Evolutionary conservation across 495 filamentous ascomycete species (phyloP).

Genomic region (Talaromyces proteolyticus): DNA sequence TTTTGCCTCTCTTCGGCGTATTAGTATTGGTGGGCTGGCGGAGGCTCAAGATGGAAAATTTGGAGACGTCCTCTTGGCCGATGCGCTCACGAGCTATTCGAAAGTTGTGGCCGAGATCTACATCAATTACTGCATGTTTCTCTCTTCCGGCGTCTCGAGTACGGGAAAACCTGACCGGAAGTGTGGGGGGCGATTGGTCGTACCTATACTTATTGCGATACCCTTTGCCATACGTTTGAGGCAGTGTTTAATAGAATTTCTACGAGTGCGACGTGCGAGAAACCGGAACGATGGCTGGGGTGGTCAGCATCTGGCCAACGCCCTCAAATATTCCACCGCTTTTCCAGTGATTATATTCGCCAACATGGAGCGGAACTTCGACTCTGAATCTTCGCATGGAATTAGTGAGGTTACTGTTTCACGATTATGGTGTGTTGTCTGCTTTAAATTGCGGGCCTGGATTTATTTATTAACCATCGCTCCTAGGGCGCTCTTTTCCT

Average conservation of each 20-base stretch:
- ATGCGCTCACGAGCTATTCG: slow-evolving; percentile 90
- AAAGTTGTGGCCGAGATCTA: slow-evolving; percentile 89
- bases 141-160: slow-evolving; percentile 57
- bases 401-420: slow-evolving; percentile 52
- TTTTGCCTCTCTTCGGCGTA: slow-evolving; percentile 62
- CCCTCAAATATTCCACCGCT: slow-evolving; percentile 82
- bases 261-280: slow-evolving; percentile 55
- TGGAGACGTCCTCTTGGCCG: slow-evolving; percentile 88
- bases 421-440: slow-evolving; percentile 44
- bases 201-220: slow-evolving; percentile 74
- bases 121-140: slow-evolving; percentile 85
- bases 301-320: slow-evolving; percentile 86
- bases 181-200: slow-evolving; percentile 68
- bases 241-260: slow-evolving; percentile 87
- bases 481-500: slow-evolving; percentile 51
- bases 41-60: slow-evolving; percentile 81
- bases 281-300: slow-evolving; percentile 54
- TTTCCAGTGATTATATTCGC: slow-evolving; percentile 85
- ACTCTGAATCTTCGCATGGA: slow-evolving; percentile 43
- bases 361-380: slow-evolving; percentile 65
- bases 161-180: slow-evolving; percentile 74
- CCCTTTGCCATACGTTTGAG: slow-evolving; percentile 82
- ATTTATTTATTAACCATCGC: neutral
- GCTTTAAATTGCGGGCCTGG: neutral
- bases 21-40: slow-evolving; percentile 75